Evolutionary conservation across 2,329 filamentous ascomycete genomes (phyloP).

Genomic region (Xylariaceae sp.): DNA sequence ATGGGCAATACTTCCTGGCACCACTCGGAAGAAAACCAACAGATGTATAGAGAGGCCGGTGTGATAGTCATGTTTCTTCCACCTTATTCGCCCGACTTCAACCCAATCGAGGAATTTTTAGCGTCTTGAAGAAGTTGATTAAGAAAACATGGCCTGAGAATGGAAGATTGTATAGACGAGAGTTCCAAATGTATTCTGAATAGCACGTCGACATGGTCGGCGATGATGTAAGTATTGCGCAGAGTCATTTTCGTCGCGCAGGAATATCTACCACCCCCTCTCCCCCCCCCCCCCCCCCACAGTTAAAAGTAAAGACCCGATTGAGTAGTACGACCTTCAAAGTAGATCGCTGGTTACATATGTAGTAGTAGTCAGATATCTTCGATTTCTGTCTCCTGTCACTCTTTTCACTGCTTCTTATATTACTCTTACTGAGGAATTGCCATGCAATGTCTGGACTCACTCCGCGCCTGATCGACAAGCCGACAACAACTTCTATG

Average conservation of each 20-base stretch:
- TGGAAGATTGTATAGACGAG: slow-evolving; percentile 1
- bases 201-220: slow-evolving; percentile 11
- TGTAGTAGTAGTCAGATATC: neutral
- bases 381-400: neutral
- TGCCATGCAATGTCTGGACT: neutral
- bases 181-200: slow-evolving; percentile 15
- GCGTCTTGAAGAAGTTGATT: slow-evolving; percentile 6
- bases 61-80: neutral
- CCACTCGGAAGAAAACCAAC: slow-evolving; percentile 30
- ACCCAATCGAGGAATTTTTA: slow-evolving; percentile 14
- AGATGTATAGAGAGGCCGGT: slow-evolving; percentile 32
- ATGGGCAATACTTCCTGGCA: slow-evolving; percentile 42
- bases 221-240: neutral
- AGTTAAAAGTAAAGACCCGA: neutral
- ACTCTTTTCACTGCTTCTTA: neutral
- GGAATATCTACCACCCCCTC: neutral
- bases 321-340: neutral
- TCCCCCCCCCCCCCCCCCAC: too few species aligned
- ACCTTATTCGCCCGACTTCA: slow-evolving; percentile 10
- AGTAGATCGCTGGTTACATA: too few species aligned
- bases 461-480: neutral
- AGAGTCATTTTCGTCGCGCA: slow-evolving; percentile 3
- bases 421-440: slow-evolving; percentile 1
- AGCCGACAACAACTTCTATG: neutral
- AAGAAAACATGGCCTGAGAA: slow-evolving; percentile 14